Evolutionary conservation across 1,284 basidiomycete species (phyloP), one percentile per base, ranked within the genome.

Genomic region (Meripilus lineatus): DNA sequence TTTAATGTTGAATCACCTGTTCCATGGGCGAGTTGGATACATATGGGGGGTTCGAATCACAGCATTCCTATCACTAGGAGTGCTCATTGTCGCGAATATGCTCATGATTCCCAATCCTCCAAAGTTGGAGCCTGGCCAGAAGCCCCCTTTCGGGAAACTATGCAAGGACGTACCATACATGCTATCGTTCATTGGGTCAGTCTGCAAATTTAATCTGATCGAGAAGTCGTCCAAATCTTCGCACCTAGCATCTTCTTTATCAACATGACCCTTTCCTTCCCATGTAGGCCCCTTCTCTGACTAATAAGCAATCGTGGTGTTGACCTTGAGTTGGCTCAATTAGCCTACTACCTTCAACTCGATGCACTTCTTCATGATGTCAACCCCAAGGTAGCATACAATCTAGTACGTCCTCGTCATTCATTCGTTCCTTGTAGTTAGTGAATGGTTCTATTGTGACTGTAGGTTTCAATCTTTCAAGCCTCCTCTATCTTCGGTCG

Each of bases 1-100:
- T 2, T 73, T 77, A 49, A 71, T 76, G 64, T 66, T 77, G 14
- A 74, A 76, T 47, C 51, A 58, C 17, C 63, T 72, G 25, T 70
- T 76, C 47, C 42, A 60, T 25, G 36, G 57, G 33, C 50, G 59
- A 2, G 55, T 64, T 3, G 70, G 71, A 1, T 77, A 75, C 50
- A 64, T 62, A 33, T 66, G 66, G 41, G 69, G 70, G 20, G 69
- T 74, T 1, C 40, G 46, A 38, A 38, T 50, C 28, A 36, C 51
- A 24, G 48, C 39, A 14, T 48, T 50, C 38, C 23, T 54, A 18
- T 33, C 42, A 13, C 24, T 50, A 18, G 42, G 33, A 6, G 36
- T 50, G 13, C 44, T 56, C 3, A 34, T 48, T 23, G 6, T 38
- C 11, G 50, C 52, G 14, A 46, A 46, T 33, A 20, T 44, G 11